phyloP scores from a whole-genome alignment of 2,329 filamentous ascomycete species.

The Beauveria rudraprayagi region DNA sequence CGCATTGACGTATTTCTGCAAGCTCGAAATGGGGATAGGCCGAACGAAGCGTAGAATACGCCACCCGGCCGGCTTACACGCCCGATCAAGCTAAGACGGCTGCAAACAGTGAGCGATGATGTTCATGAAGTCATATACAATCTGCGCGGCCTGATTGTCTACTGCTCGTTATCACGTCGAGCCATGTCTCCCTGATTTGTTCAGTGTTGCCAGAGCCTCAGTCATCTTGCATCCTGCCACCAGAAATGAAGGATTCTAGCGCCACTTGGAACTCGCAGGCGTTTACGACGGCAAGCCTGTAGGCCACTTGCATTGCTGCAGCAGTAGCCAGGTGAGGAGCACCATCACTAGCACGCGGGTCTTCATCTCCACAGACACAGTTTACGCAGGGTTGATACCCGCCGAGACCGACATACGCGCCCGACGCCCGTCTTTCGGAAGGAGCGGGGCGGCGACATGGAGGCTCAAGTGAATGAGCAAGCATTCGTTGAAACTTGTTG shows the following conservation, averaged over 20 bases:
- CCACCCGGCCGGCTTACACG: background rate
- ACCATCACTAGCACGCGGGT: background rate
- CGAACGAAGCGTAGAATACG: background rate
- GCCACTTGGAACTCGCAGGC: background rate
- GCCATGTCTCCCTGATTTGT: background rate
- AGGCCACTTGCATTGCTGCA: background rate
- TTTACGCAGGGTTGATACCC: background rate
- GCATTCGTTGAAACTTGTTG: background rate
- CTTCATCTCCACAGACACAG: constrained; percentile 1
- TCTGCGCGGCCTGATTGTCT: background rate
- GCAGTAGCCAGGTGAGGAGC: background rate
- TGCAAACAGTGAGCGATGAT: background rate
- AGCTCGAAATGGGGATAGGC: background rate
- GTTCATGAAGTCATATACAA: background rate
- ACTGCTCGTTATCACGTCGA: background rate
- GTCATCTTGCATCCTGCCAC: background rate
- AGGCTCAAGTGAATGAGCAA: background rate
- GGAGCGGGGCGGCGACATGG: background rate
- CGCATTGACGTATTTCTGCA: background rate
- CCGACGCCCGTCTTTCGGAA: background rate
- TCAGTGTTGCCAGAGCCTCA: background rate
- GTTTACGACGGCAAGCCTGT: background rate
- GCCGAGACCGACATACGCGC: constrained; percentile 5
- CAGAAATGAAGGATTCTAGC: background rate
- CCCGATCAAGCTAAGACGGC: background rate